Evolutionary conservation across 352 stramenopile genomes (phyloP).

Genomic region (Phytophthora idaei): DNA sequence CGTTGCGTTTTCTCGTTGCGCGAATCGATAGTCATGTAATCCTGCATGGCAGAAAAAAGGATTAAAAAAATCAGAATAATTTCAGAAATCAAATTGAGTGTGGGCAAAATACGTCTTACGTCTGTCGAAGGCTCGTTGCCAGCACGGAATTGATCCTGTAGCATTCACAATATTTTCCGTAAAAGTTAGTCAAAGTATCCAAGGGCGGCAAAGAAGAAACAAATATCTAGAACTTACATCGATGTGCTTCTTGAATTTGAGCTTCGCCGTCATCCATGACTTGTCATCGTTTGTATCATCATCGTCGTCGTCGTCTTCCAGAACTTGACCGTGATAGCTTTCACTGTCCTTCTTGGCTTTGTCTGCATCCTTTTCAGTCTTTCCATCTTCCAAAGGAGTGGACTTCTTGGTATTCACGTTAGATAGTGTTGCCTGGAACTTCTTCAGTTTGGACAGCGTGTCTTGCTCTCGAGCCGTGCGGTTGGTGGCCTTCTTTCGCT

Average conservation of each 20-base stretch:
- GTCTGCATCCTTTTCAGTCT: slow-evolving; percentile 9
- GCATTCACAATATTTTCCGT: slow-evolving; percentile 3
- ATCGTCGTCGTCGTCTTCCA: slow-evolving; percentile 53
- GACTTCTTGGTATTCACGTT: slow-evolving; percentile 41
- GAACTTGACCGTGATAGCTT: slow-evolving; percentile 71
- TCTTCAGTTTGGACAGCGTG: slow-evolving; percentile 69
- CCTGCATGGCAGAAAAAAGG: slow-evolving; percentile 32
- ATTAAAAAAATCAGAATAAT: slow-evolving; percentile 1
- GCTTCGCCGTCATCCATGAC: slow-evolving; percentile 87
- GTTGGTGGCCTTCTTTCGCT: slow-evolving; percentile 62
- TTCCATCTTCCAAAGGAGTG: not conserved
- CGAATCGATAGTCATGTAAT: slow-evolving; percentile 79
- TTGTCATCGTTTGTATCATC: slow-evolving; percentile 50
- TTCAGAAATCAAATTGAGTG: not conserved
- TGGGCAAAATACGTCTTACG: slow-evolving; percentile 32
- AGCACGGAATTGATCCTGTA: slow-evolving; percentile 77
- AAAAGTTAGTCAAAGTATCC: not conserved
- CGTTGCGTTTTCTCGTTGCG: slow-evolving; percentile 31
- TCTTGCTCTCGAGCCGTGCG: slow-evolving; percentile 65
- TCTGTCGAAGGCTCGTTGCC: slow-evolving; percentile 57
- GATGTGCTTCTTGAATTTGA: slow-evolving; percentile 91
- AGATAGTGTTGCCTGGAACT: slow-evolving; percentile 64
- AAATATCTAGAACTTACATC: slow-evolving; percentile 49
- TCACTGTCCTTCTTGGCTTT: slow-evolving; percentile 13
- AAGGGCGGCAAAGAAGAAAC: not conserved